Evolutionary conservation across 805 yeast species (phyloP).

Genomic region (Wickerhamiella galacta): DNA sequence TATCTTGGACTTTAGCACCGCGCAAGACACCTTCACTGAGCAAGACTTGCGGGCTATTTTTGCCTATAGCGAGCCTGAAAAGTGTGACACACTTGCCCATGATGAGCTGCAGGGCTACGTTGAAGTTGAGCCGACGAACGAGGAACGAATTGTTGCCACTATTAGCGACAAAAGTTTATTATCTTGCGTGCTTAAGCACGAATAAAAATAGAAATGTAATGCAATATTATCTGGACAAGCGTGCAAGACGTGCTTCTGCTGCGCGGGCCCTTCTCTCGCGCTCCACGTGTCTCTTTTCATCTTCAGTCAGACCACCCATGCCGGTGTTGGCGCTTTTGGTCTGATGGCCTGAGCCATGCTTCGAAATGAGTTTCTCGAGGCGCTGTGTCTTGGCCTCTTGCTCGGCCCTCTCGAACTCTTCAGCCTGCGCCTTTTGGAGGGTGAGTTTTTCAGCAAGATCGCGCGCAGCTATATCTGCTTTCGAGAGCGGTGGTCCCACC

Average conservation of each 20-base stretch:
- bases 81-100: slow-evolving; percentile 56
- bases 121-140: neutral
- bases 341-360: slow-evolving; percentile 16
- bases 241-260: slow-evolving; percentile 68
- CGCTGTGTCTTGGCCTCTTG: slow-evolving; percentile 10
- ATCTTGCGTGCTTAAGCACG: neutral
- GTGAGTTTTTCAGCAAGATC: slow-evolving; percentile 14
- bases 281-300: slow-evolving; percentile 62
- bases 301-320: slow-evolving; percentile 43
- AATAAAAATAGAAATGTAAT: no score
- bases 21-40: slow-evolving; percentile 43
- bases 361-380: slow-evolving; percentile 14
- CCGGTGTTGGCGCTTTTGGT: slow-evolving; percentile 12
- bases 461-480: slow-evolving; percentile 20
- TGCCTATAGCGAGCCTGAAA: slow-evolving; percentile 32
- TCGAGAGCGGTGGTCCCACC: slow-evolving; percentile 38
- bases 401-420: slow-evolving; percentile 9
- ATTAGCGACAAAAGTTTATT: neutral
- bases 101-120: neutral
- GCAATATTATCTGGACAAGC: slow-evolving; percentile 2
- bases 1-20: slow-evolving; percentile 31
- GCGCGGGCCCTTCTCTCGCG: slow-evolving; percentile 94
- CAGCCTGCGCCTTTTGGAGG: slow-evolving; percentile 11
- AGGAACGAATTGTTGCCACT: neutral
- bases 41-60: slow-evolving; percentile 64